Evolutionary conservation across 345 rosid genomes (phyloP).

Genomic region (Trapa incisa): DNA sequence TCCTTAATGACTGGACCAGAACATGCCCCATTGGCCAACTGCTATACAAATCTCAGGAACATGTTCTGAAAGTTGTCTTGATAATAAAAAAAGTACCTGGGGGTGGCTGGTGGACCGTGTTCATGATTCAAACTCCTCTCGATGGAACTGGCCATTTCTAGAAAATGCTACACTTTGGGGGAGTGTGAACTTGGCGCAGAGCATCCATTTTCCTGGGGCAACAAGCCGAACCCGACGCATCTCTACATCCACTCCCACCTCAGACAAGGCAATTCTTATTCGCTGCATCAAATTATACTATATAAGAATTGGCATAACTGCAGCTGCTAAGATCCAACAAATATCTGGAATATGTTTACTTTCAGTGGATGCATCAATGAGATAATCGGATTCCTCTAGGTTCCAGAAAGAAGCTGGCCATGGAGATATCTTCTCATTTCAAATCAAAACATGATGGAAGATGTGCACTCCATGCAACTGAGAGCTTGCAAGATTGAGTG

Average conservation of each 20-base stretch:
- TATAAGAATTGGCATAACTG: neutral
- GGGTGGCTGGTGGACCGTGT: neutral
- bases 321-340: neutral
- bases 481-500: neutral
- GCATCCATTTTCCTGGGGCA: constrained; percentile 93
- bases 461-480: neutral
- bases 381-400: neutral
- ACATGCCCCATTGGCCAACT: neutral
- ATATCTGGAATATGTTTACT: neutral
- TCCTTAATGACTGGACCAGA: neutral
- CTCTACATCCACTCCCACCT: constrained; percentile 65
- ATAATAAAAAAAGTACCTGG: neutral
- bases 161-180: constrained; percentile 65
- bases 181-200: constrained; percentile 70
- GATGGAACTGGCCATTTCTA: constrained; percentile 2
- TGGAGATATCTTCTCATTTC: neutral
- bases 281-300: constrained; percentile 33
- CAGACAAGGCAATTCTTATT: constrained; percentile 54
- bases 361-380: no score
- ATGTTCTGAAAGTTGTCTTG: neutral
- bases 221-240: constrained; percentile 63
- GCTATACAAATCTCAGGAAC: neutral
- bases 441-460: neutral
- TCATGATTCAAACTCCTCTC: neutral
- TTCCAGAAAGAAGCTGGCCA: neutral